A percentile compares a stretch with the other conserved stretches of the same genome.
phyloP scores from a whole-genome alignment of 2,329 filamentous ascomycete species.

The Trichoderma sp. region DNA sequence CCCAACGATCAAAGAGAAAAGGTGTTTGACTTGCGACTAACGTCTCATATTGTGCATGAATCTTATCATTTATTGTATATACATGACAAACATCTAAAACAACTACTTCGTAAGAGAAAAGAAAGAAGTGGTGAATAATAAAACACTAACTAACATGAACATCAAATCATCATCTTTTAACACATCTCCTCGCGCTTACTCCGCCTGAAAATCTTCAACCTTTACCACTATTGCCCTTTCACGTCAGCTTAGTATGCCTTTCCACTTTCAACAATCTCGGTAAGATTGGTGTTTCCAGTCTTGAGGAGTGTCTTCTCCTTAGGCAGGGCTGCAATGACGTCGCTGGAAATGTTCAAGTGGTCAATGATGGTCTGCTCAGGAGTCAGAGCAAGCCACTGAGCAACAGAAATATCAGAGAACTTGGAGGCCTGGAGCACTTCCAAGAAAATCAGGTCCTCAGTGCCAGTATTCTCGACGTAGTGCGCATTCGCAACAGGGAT shows the following conservation, averaged over 20 bases:
- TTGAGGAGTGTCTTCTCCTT: slow-evolving; percentile 48
- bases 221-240: background rate
- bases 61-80: background rate
- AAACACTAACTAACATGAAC: background rate
- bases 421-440: slow-evolving; percentile 57
- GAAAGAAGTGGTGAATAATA: background rate
- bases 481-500: slow-evolving; percentile 54
- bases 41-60: background rate
- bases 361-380: slow-evolving; percentile 61
- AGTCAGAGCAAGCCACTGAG: slow-evolving; percentile 61
- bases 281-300: slow-evolving; percentile 43
- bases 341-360: slow-evolving; percentile 48
- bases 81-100: background rate
- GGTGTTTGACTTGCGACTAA: too few relatives aligned
- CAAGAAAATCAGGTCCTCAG: slow-evolving; percentile 59
- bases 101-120: background rate
- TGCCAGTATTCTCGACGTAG: slow-evolving; percentile 63
- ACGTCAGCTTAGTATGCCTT: slow-evolving; percentile 27
- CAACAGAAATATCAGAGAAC: slow-evolving; percentile 57
- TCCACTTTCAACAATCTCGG: slow-evolving; percentile 31
- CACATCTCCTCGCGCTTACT: background rate
- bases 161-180: background rate
- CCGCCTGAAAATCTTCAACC: background rate
- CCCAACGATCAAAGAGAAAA: too few relatives aligned
- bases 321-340: slow-evolving; percentile 41